These are phyloP conservation scores for Paracorniculantispora psalliotae DNA, from an alignment of 2,329 filamentous ascomycete genomes.

Conservation along the genomic window DNA sequence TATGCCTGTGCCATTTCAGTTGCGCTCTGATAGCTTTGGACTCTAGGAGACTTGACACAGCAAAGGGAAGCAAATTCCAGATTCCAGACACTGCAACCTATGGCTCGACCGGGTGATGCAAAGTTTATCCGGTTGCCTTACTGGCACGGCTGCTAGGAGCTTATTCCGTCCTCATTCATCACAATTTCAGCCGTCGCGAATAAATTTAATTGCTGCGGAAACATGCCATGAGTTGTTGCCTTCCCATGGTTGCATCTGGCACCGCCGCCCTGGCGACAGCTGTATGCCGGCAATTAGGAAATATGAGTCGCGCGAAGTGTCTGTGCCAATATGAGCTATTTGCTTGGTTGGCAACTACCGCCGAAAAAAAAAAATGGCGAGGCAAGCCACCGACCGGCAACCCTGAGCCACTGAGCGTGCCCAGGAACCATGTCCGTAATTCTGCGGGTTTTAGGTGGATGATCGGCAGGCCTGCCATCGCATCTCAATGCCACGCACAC, in stretches of 20 bases:
- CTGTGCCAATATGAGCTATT: neutral
- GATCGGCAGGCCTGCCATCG: conserved; percentile 8
- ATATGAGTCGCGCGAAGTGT: neutral
- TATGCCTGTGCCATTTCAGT: neutral
- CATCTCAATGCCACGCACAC: neutral
- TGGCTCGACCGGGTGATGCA: neutral
- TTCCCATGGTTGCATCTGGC: neutral
- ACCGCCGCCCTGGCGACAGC: neutral
- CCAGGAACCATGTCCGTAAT: neutral
- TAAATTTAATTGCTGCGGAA: neutral
- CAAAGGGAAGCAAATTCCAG: neutral
- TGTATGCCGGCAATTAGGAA: neutral
- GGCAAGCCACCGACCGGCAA: neutral
- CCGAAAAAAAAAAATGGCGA: neutral
- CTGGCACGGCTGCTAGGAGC: neutral
- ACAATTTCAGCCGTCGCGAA: neutral
- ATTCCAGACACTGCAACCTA: neutral
- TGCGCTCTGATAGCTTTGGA: neutral
- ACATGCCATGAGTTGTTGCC: neutral
- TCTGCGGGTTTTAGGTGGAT: neutral
- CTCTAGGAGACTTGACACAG: neutral
- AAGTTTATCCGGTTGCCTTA: neutral
- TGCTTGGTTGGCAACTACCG: neutral
- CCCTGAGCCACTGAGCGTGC: neutral
- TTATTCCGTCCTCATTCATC: neutral